phyloP scores from a whole-genome alignment of 805 yeast species.

The Kazachstania kunashirensis region DNA sequence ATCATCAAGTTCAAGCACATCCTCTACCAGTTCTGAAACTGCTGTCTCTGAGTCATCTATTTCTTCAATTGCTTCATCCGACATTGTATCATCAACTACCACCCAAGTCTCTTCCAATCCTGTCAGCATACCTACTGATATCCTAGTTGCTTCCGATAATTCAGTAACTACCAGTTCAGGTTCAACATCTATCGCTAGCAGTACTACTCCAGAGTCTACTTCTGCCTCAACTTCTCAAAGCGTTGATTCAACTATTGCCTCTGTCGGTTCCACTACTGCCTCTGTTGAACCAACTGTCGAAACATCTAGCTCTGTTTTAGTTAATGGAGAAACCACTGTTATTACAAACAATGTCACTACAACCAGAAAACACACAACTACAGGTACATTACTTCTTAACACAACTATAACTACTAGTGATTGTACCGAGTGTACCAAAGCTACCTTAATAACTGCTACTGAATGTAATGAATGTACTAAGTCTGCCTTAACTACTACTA shows the following conservation, averaged over 20 bases:
- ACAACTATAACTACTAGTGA: not conserved
- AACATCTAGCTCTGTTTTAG: not conserved
- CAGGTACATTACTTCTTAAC: conserved; percentile 1
- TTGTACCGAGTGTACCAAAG: not conserved
- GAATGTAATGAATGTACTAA: not conserved
- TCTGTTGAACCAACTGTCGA: not conserved
- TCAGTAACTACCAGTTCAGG: too few relatives aligned
- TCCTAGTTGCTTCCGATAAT: too few relatives aligned
- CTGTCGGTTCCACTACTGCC: not conserved
- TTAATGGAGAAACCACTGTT: not conserved
- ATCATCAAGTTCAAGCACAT: not conserved
- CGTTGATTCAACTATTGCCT: not conserved
- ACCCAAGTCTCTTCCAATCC: too few relatives aligned
- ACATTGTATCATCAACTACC: too few relatives aligned
- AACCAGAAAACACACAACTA: too few relatives aligned
- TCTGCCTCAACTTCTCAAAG: not conserved
- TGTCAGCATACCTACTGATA: too few relatives aligned
- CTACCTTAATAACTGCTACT: not conserved
- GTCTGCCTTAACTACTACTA: conserved; percentile 2
- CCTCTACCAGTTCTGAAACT: not conserved
- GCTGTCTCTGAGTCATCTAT: not conserved
- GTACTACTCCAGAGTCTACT: not conserved
- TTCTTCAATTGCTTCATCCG: not conserved
- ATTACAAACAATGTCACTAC: not conserved
- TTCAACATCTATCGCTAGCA: not conserved